A percentile compares a stretch with the other conserved stretches of the same genome.
phyloP scores from a whole-genome alignment of 306 rosid species.

The Cicer judaicum region DNA sequence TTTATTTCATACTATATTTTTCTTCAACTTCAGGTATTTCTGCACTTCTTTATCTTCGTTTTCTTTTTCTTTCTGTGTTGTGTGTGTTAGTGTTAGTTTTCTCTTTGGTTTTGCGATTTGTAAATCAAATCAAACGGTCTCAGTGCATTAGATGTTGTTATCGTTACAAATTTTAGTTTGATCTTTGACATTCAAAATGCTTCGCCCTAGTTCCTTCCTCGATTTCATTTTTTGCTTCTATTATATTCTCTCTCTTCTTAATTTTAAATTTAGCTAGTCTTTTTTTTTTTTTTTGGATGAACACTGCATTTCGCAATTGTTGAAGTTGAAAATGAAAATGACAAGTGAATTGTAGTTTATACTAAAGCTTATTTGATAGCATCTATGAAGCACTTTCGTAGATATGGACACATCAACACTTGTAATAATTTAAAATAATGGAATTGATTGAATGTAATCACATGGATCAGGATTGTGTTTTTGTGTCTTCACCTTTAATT shows the following conservation, averaged over 20 bases:
- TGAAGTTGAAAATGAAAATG: slow-evolving; percentile 8
- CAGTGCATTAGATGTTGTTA: slow-evolving; percentile 8
- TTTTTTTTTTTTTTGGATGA: not conserved
- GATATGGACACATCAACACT: no score
- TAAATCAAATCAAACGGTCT: slow-evolving; percentile 19
- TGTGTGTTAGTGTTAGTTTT: not conserved
- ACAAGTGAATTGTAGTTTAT: not conserved
- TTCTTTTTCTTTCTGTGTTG: not conserved
- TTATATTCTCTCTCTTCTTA: not conserved
- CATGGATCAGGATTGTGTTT: no score
- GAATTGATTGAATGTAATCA: no score
- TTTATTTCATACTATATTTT: slow-evolving; percentile 31
- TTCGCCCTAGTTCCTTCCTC: slow-evolving; percentile 38
- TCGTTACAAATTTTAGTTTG: slow-evolving; percentile 9
- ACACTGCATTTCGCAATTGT: not conserved
- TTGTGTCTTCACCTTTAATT: no score
- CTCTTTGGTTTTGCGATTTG: slow-evolving; percentile 20
- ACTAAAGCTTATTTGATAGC: no score
- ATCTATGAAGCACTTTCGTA: no score
- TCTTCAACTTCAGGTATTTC: slow-evolving; percentile 16
- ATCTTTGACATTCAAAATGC: slow-evolving; percentile 24
- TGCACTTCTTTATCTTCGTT: not conserved
- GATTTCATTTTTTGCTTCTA: not conserved
- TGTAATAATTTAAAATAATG: no score
- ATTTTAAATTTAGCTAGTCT: not conserved